These are phyloP conservation scores for Ilyonectria robusta DNA, from an alignment of 2,329 filamentous ascomycete species.

Conservation along the genomic window DNA sequence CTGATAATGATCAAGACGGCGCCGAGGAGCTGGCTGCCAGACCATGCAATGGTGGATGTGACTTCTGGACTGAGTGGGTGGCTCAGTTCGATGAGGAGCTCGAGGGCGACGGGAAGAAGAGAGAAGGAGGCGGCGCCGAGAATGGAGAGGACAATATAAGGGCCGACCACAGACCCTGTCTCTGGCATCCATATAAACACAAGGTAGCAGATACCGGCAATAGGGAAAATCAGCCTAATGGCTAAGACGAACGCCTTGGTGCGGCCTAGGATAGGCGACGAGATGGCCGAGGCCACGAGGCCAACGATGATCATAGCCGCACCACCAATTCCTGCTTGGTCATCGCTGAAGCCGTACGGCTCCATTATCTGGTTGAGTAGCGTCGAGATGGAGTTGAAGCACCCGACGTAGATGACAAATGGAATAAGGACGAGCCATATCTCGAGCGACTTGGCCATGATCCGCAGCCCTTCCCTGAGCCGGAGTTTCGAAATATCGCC, in stretches of 20 bases:
- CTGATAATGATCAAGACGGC: constrained; percentile 87
- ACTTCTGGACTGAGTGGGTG: constrained; percentile 91
- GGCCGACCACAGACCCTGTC: constrained; percentile 71
- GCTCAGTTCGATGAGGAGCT: constrained; percentile 88
- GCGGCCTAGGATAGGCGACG: constrained; percentile 86
- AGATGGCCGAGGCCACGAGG: constrained; percentile 80
- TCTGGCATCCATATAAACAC: constrained; percentile 82
- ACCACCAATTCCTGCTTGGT: constrained; percentile 89
- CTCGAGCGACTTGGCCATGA: constrained; percentile 72
- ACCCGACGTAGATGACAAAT: constrained; percentile 86
- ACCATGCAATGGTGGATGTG: constrained; percentile 87
- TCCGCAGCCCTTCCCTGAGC: constrained; percentile 66
- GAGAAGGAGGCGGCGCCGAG: constrained; percentile 86
- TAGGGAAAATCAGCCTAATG: constrained; percentile 80
- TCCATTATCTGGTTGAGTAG: constrained; percentile 91
- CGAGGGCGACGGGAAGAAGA: constrained; percentile 86
- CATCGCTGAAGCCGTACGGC: constrained; percentile 87
- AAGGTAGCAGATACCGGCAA: constrained; percentile 81
- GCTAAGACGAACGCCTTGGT: constrained; percentile 83
- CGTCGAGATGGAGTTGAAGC: constrained; percentile 93
- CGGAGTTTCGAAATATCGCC: constrained; percentile 70
- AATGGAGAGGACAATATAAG: constrained; percentile 82
- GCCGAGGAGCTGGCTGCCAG: constrained; percentile 86
- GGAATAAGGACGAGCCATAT: constrained; percentile 86
- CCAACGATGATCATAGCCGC: constrained; percentile 91